Evolutionary conservation across 2,329 filamentous ascomycete species (phyloP).

Genomic region (Xylariaceae sp.): DNA sequence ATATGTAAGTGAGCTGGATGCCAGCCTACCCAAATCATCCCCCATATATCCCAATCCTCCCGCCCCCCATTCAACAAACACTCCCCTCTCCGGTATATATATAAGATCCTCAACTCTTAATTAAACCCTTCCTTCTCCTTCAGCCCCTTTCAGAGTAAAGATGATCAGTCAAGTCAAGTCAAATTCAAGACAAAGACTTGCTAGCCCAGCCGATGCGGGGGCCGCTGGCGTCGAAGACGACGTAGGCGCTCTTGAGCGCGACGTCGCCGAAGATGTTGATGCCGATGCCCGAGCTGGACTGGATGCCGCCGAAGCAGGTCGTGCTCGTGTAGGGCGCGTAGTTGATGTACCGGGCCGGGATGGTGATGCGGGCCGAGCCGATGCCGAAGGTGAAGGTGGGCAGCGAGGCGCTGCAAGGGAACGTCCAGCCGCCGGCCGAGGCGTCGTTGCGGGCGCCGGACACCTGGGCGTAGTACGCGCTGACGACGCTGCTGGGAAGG

Average conservation of each 20-base stretch:
- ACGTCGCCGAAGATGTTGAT: constrained; percentile 61
- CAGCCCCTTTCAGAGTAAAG: not conserved
- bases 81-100: no score
- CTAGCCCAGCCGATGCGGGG: constrained; percentile 42
- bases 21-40: no score
- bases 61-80: no score
- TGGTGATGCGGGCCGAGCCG: constrained; percentile 41
- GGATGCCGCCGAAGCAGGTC: constrained; percentile 61
- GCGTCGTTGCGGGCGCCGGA: constrained; percentile 35
- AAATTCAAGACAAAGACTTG: constrained; percentile 21
- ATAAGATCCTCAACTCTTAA: no score
- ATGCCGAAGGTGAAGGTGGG: constrained; percentile 49
- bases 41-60: no score
- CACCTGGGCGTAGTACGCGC: constrained; percentile 47
- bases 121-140: not conserved
- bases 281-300: constrained; percentile 35
- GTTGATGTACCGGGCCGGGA: constrained; percentile 45
- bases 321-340: constrained; percentile 40
- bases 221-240: constrained; percentile 48
- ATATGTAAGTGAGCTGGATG: no score
- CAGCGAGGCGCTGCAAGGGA: constrained; percentile 42
- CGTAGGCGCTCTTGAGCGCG: constrained; percentile 61
- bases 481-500: constrained; percentile 41
- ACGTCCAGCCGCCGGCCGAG: constrained; percentile 43
- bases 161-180: not conserved